Percentiles rank a stretch among this genome's conserved stretches.
Conservation (phyloP, 1,139 yeast species). For the Suhomyces panamericanus region DNA sequence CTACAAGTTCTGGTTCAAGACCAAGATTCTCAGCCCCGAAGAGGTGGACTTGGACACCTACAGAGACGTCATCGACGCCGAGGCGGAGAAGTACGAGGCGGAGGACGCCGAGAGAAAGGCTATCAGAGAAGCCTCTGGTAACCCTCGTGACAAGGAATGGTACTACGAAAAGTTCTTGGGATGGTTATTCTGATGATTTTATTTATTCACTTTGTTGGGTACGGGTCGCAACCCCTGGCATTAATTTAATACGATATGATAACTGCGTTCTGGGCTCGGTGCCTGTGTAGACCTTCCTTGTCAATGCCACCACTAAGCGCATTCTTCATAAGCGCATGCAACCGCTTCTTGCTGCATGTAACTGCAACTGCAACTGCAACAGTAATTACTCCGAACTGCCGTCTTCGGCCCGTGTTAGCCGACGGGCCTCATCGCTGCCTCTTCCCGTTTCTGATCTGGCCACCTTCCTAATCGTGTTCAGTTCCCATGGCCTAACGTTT, state of each 20-base stretch:
- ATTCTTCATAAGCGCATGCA: too few relatives aligned
- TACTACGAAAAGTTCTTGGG: slow-evolving; percentile 58
- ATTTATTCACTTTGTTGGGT: background rate
- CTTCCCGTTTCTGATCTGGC: too few relatives aligned
- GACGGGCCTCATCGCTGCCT: too few relatives aligned
- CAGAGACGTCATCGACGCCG: slow-evolving; percentile 67
- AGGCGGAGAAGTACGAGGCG: slow-evolving; percentile 56
- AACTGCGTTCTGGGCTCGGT: background rate
- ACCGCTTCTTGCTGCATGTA: too few relatives aligned
- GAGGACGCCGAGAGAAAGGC: slow-evolving; percentile 43
- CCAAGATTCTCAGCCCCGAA: slow-evolving; percentile 50
- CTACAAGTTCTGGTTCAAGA: slow-evolving; percentile 56
- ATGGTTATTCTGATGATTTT: slow-evolving; percentile 43
- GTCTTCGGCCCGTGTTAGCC: too few relatives aligned
- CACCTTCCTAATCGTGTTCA: too few relatives aligned
- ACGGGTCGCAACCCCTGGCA: background rate
- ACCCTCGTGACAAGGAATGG: slow-evolving; percentile 47
- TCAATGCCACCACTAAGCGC: too few relatives aligned
- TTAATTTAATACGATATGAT: slow-evolving; percentile 1
- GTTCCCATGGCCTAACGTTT: too few relatives aligned
- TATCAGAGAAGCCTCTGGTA: slow-evolving; percentile 48
- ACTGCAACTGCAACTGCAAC: too few relatives aligned
- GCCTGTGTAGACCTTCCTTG: too few relatives aligned
- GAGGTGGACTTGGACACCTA: slow-evolving; percentile 67
- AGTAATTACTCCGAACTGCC: too few relatives aligned